Evolutionary conservation across 164 flowering plant genomes (phyloP), one percentile per base, ranked within the genome.

Genomic region (Vitis riparia): DNA sequence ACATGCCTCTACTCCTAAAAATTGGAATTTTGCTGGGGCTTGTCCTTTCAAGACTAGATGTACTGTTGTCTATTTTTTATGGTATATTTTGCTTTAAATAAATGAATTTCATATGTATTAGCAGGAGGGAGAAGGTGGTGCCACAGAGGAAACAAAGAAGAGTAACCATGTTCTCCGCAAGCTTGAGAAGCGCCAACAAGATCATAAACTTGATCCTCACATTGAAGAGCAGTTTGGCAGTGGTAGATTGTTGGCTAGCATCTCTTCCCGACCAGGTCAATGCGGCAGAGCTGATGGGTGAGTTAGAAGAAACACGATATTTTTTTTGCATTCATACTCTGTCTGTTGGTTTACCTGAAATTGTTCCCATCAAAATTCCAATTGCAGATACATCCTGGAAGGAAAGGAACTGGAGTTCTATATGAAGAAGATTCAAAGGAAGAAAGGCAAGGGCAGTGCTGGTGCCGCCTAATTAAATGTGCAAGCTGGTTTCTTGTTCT

Each of bases 221-320:
- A 69, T 79, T 56, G 75, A 62, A 52, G 73, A 77, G 63, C 71
- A 74, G 17, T 67, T 73, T 48, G 47, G 69, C 47, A 53, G 68
- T 68, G 78, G 78, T 3, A 72, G 81, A 55, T 48, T 78, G 16
- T 65, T 78, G 59, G 81, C 81, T 55, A 48, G 68, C 8, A 78
- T 78, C 68, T 68, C 76, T 11, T 78, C 81, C 50, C 73, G 78
- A 5, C 81, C 81, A 52, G 78, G 81, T 27, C 81, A 75, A 47
- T 78, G 78, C 65, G 81, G 81, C 27, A 67, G 78, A 15, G 77
- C 77, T 32, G 79, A 73, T 70, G 82, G 79, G 76, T 72, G 23
- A 19, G 23, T 19, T 19, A 19, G 23, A 19, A 19, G 23, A 19
- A 19, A 19, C 23, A 19, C 1, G 1, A 19, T 19, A 19, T 19